A percentile compares a stretch with the other conserved stretches of the same genome.
phyloP scores from a whole-genome alignment of 1,284 basidiomycete genomes.

The Tilletiaria anomala region DNA sequence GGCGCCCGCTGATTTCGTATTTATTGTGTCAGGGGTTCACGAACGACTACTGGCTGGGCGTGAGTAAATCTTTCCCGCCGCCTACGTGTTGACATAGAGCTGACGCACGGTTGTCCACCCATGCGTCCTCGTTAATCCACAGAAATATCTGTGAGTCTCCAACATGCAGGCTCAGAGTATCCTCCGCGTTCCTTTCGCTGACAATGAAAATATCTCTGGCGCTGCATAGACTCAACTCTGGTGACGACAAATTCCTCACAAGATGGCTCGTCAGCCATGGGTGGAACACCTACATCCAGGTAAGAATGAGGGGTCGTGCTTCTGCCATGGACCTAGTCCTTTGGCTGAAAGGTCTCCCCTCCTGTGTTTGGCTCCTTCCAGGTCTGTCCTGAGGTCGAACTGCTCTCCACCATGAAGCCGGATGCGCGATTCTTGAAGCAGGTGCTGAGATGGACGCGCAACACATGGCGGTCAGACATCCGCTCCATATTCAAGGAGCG shows the following conservation, averaged over 20 bases:
- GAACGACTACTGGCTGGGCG: constrained; percentile 79
- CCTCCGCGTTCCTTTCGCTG: no score
- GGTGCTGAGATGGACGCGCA: constrained; percentile 77
- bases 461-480: constrained; percentile 80
- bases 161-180: no score
- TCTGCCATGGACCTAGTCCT: no score
- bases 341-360: constrained; percentile 88
- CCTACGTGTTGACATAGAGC: constrained; percentile 79
- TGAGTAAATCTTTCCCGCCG: no score
- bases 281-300: constrained; percentile 82
- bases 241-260: constrained; percentile 78
- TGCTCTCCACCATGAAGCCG: constrained; percentile 84
- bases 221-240: no score
- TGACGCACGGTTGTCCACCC: no score
- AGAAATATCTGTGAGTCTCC: no score
- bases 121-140: no score
- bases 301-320: no score
- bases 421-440: constrained; percentile 89
- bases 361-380: constrained; percentile 91
- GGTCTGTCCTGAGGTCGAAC: constrained; percentile 73
- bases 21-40: constrained; percentile 81
- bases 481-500: constrained; percentile 74
- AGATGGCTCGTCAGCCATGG: constrained; percentile 93
- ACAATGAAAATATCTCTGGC: constrained; percentile 6
- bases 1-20: no score